Conservation (phyloP, 305 asterid genomes). For the Solanum chacoense region DNA sequence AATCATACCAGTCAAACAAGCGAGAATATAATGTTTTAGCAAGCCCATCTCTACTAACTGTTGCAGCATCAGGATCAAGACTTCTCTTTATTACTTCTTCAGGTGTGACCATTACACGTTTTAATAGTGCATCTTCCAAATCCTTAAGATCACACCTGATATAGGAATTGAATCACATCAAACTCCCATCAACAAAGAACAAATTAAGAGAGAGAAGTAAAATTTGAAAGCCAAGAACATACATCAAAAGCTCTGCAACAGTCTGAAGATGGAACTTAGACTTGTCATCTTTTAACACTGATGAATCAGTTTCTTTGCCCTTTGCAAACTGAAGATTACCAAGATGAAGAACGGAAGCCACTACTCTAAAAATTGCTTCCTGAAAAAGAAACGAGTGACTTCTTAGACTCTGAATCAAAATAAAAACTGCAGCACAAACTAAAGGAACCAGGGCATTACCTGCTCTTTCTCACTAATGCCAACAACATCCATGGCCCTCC, state of each 20-base stretch:
- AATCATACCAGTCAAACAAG: constrained; percentile 62
- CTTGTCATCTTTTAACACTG: constrained; percentile 53
- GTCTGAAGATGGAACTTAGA: constrained; percentile 67
- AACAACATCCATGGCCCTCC: constrained; percentile 30
- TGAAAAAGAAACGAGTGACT: constrained; percentile 16
- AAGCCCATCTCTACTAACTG: constrained; percentile 67
- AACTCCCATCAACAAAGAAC: not conserved
- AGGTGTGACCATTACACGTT: constrained; percentile 86
- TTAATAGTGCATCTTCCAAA: constrained; percentile 64
- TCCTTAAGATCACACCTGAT: constrained; percentile 52
- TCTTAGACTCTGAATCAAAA: not conserved
- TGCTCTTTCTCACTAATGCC: constrained; percentile 24
- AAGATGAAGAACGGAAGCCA: constrained; percentile 79
- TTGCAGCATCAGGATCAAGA: constrained; percentile 69
- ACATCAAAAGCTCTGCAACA: constrained; percentile 66
- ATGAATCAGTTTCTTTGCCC: constrained; percentile 62
- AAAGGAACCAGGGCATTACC: constrained; percentile 2
- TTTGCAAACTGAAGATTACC: constrained; percentile 63
- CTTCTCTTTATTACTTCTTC: constrained; percentile 75
- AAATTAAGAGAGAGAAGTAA: not conserved
- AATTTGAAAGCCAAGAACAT: constrained; percentile 9
- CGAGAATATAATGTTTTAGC: constrained; percentile 77
- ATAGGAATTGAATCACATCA: not conserved
- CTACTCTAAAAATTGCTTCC: constrained; percentile 82
- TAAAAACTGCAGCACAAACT: not conserved